A percentile compares a stretch with the other conserved stretches of the same genome.
phyloP scores from a whole-genome alignment of 2,329 filamentous ascomycete species.

The Trichoderma hamatum region DNA sequence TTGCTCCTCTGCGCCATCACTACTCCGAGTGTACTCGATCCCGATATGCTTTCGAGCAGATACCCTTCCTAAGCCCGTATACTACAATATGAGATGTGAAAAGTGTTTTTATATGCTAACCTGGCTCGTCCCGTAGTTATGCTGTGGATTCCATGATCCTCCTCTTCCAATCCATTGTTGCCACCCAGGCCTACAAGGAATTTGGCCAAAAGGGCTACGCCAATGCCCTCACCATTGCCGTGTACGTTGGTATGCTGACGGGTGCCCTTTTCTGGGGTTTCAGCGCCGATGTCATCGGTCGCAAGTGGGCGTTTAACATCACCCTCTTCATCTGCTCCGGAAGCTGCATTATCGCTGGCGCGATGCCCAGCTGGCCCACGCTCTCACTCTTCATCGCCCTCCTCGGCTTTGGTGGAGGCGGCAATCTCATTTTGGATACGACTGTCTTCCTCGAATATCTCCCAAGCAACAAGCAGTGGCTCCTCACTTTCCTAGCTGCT shows the following conservation, averaged over 20 bases:
- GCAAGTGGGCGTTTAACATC: constrained; percentile 69
- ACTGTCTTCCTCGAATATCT: constrained; percentile 57
- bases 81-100: background rate
- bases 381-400: constrained; percentile 66
- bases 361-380: constrained; percentile 66
- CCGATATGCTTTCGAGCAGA: background rate
- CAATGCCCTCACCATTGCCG: constrained; percentile 63
- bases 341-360: constrained; percentile 63
- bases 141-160: constrained; percentile 52
- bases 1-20: background rate
- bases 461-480: constrained; percentile 51
- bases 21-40: background rate
- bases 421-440: constrained; percentile 55
- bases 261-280: constrained; percentile 71
- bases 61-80: background rate
- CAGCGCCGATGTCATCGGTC: constrained; percentile 67
- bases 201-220: constrained; percentile 58
- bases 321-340: constrained; percentile 65
- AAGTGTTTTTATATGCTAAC: constrained; percentile 6
- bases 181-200: constrained; percentile 59
- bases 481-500: constrained; percentile 49
- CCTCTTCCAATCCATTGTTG: constrained; percentile 65
- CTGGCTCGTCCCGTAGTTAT: constrained; percentile 40
- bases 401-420: constrained; percentile 62
- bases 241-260: constrained; percentile 58